Evolutionary conservation across 2,329 filamentous ascomycete genomes (phyloP).

Genomic region (Aureobasidium sp.): DNA sequence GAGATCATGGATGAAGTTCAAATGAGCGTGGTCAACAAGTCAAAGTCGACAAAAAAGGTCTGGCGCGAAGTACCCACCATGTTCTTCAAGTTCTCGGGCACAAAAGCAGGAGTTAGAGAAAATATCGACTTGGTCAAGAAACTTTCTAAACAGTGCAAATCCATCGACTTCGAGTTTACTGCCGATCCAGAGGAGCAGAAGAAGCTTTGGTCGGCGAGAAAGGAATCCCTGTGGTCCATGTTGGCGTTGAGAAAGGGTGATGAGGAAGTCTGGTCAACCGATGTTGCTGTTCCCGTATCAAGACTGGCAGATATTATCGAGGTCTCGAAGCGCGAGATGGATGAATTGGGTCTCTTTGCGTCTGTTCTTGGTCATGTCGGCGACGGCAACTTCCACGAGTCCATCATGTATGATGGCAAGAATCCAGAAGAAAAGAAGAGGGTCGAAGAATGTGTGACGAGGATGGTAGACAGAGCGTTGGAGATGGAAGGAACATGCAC

Average conservation of each 20-base stretch:
- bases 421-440: slow-evolving; percentile 62
- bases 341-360: slow-evolving; percentile 76
- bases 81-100: slow-evolving; percentile 56
- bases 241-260: slow-evolving; percentile 47
- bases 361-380: slow-evolving; percentile 85
- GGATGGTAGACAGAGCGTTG: slow-evolving; percentile 83
- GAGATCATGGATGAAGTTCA: slow-evolving; percentile 86
- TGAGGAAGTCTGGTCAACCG: slow-evolving; percentile 53
- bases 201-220: slow-evolving; percentile 52
- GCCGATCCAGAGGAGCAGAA: slow-evolving; percentile 46
- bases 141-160: slow-evolving; percentile 56
- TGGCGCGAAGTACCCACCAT: slow-evolving; percentile 72
- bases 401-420: slow-evolving; percentile 74
- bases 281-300: slow-evolving; percentile 54
- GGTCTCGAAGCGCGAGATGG: slow-evolving; percentile 80
- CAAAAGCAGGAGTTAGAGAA: slow-evolving; percentile 65
- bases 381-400: slow-evolving; percentile 90
- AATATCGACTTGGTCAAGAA: slow-evolving; percentile 62
- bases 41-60: slow-evolving; percentile 59
- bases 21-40: slow-evolving; percentile 73
- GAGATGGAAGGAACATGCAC: slow-evolving; percentile 94
- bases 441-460: slow-evolving; percentile 73
- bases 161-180: slow-evolving; percentile 48
- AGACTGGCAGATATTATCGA: slow-evolving; percentile 60
- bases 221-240: slow-evolving; percentile 55